Conservation (phyloP, 1,284 basidiomycete species). For the Rhodotorula sp. region DNA sequence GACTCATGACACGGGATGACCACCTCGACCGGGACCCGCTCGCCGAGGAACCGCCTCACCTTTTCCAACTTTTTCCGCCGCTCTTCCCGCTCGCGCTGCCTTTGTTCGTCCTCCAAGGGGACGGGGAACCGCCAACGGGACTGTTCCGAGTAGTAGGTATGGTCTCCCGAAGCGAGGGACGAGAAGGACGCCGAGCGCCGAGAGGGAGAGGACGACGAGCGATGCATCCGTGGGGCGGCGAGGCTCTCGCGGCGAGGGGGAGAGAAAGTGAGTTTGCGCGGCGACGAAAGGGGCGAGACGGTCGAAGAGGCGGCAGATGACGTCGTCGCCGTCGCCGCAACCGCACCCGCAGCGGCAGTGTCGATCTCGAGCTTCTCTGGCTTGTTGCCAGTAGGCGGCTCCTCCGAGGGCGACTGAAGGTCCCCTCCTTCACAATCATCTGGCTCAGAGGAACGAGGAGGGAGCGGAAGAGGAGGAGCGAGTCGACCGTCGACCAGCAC, state of each 20-base stretch:
- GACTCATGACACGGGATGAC: neutral
- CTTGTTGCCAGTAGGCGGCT: neutral
- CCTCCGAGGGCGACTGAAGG: neutral
- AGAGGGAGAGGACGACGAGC: constrained; percentile 14
- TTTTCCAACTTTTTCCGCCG: constrained; percentile 28
- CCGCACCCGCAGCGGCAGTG: neutral
- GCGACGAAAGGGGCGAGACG: neutral
- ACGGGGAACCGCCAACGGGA: neutral
- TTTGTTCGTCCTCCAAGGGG: constrained; percentile 1
- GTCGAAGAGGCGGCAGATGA: neutral
- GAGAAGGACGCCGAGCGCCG: constrained; percentile 6
- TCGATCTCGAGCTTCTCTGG: neutral
- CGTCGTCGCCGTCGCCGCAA: too few species aligned
- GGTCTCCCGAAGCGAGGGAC: neutral
- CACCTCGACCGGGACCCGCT: constrained; percentile 20
- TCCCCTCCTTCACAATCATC: neutral
- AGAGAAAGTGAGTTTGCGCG: neutral
- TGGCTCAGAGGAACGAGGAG: neutral
- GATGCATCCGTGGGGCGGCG: constrained; percentile 1
- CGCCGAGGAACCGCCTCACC: constrained; percentile 29
- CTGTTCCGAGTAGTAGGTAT: constrained; percentile 1
- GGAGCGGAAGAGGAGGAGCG: too few species aligned
- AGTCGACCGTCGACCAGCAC: neutral
- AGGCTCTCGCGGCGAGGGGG: too few species aligned
- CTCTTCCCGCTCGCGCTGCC: constrained; percentile 10